Evolutionary conservation across 1,284 basidiomycete genomes (phyloP).

Genomic region (Ustilago tritici): DNA sequence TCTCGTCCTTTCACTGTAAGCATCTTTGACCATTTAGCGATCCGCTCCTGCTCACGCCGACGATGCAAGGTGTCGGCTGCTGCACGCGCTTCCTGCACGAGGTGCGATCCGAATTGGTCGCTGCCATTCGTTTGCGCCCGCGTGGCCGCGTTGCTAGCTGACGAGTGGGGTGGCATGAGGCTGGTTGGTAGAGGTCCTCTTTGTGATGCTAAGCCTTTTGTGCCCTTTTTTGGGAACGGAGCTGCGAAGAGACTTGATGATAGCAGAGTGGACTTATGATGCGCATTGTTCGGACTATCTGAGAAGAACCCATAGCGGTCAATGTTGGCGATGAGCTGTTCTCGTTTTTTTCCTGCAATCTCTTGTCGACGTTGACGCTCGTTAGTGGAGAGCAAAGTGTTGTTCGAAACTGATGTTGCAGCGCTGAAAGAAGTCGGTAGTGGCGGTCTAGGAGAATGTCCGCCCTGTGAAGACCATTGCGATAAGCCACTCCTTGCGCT

Average conservation of each 20-base stretch:
- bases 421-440: constrained; percentile 13
- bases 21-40: constrained; percentile 60
- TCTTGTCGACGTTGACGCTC: constrained; percentile 41
- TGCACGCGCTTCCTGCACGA: constrained; percentile 25
- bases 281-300: constrained; percentile 13
- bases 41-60: constrained; percentile 46
- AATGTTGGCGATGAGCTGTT: constrained; percentile 47
- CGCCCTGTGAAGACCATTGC: background rate
- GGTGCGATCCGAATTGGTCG: constrained; percentile 6
- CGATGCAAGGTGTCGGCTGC: constrained; percentile 32
- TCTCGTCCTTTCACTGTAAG: constrained; percentile 48
- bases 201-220: constrained; percentile 10
- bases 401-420: constrained; percentile 17
- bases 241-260: constrained; percentile 27
- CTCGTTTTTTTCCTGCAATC: constrained; percentile 40
- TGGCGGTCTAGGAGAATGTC: background rate
- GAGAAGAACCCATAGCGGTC: constrained; percentile 60
- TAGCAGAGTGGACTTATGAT: constrained; percentile 31
- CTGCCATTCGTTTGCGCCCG: background rate
- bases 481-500: constrained; percentile 14
- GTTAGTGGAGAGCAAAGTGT: constrained; percentile 34
- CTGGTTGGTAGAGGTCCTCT: constrained; percentile 5
- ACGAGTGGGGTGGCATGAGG: background rate
- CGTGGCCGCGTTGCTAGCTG: background rate
- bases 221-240: constrained; percentile 28